Base-by-base conservation (phyloP, 768 basidiomycete genomes). In the Cystofilobasidium ferigula region DNA sequence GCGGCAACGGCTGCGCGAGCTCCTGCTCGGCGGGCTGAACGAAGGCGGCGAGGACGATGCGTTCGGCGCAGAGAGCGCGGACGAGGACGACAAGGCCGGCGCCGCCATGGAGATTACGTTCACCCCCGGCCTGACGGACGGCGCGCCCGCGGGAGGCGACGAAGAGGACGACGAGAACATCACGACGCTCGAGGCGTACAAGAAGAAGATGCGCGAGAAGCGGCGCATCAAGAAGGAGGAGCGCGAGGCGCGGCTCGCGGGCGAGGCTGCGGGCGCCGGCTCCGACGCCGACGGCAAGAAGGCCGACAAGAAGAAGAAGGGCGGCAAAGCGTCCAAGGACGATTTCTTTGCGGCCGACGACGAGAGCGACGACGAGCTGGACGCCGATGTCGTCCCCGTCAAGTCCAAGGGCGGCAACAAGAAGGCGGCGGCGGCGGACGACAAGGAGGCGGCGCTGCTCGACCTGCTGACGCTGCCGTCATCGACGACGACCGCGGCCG, bases 91-190 rank as follows among this genome's bases (percentile, higher is more conserved):
- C 43, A 42, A 57, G 20, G 63, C 51, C 1, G 48, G 48, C 28
- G 64, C n/a, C n/a, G n/a, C 64, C n/a, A 88, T 99, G 88, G 86
- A 97, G 77, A 87, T 99, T 72, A 97, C 94, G 0, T 98, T 99
- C 75, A 85, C 83, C 20, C 89, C 95, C 2, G 94, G 86, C 6
- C 78, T 98, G 43, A 84, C 80, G 64, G 82, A 79, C 57, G 26
- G 74, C 71, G 63, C 58, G 28, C 28, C 51, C 51, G 51, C 28
- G 14, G 51, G 9, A 16, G 70, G 32, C 1, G 67, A 61, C 32
- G 70, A 61, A 10, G 74, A 69, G 42, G 75, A 76, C 40, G 79
- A 78, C 20, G 80, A 80, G 60, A 82, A 88, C n/a, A 86, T 94
- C 78, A 97, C 88, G 6, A 88, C 90, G 1, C 76, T 98, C 38